Evolutionary conservation across 192 early-diverging fungal genomes (phyloP), one percentile per base, ranked within the genome.

Genomic region (Globomyces pollinis-pini): DNA sequence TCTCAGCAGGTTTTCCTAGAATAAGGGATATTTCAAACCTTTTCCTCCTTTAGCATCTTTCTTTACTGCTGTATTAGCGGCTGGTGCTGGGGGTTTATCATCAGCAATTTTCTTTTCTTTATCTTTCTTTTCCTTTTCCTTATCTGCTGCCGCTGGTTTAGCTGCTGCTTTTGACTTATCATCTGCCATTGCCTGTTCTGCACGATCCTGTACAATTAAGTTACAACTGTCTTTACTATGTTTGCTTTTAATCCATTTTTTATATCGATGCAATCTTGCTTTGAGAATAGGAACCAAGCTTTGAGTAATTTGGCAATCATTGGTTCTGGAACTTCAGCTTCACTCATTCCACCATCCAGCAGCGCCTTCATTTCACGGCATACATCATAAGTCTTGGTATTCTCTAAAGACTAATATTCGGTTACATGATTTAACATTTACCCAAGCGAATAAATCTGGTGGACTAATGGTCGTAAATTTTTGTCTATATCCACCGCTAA

Each of bases 211-310:
- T 26, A 57, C 32, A 18, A 29, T 54, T 15, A n/a, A 29, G 2
- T 59, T 5, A 26, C 28, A 47, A 5, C 28, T 3, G 3, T 3
- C 4, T 8, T 47, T 47, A 58, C 59, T 47, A 62, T 45, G 13
- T 45, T 21, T 1, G 29, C 44, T 20, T 72, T 69, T 21, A 32
- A 50, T 3, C 56, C 69, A 29, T 71, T 75, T 41, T 61, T 68
- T 0, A 42, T 32, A 18, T 77, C 78, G n/a, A 80, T 66, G 20
- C 68, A 69, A n/a, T 80, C 74, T 38, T 76, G 66, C 41, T 75
- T 76, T 18, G 77, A 60, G 13, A 56, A 26, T 28, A 69, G 8
- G 39, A 80, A 54, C 34, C 70, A 49, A 16, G n/a, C 13, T 49
- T 77, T 80, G 16, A 77, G 34, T 2, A 74, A 30, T 26, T 60